A percentile compares a stretch with the other conserved stretches of the same genome.
phyloP scores from a whole-genome alignment of 2,329 filamentous ascomycete genomes.

The Fusarium sp. region DNA sequence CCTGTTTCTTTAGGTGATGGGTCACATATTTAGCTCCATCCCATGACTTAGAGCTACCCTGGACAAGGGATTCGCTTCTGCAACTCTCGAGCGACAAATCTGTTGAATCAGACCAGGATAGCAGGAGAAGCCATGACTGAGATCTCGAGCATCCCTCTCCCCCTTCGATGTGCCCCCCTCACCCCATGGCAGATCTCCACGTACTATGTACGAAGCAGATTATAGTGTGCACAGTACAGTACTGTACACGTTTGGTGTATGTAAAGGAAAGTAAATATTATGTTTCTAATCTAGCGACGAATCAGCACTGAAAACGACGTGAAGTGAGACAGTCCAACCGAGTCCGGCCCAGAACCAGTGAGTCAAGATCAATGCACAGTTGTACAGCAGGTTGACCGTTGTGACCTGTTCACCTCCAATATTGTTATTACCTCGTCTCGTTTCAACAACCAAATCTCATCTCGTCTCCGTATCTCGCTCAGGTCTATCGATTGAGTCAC shows the following conservation, averaged over 20 bases:
- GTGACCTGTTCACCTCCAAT: constrained; percentile 5
- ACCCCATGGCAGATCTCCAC: constrained; percentile 13
- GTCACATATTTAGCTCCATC: constrained; percentile 27
- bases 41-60: constrained; percentile 37
- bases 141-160: constrained; percentile 4
- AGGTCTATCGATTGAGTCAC: constrained; percentile 22
- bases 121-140: constrained; percentile 6
- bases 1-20: constrained; percentile 32
- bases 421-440: background rate
- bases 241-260: background rate
- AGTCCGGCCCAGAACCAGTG: constrained; percentile 6
- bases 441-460: constrained; percentile 11
- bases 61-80: constrained; percentile 10
- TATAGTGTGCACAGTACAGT: background rate
- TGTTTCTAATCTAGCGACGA: constrained; percentile 24
- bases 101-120: constrained; percentile 18
- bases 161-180: background rate
- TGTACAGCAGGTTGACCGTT: constrained; percentile 4
- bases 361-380: constrained; percentile 15
- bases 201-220: background rate
- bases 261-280: constrained; percentile 31
- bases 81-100: constrained; percentile 16
- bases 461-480: constrained; percentile 26
- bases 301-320: constrained; percentile 14
- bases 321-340: constrained; percentile 25